These are phyloP conservation scores for Ascosphaera aggregata DNA, from an alignment of 2,329 filamentous ascomycete species.

Conservation along the genomic window DNA sequence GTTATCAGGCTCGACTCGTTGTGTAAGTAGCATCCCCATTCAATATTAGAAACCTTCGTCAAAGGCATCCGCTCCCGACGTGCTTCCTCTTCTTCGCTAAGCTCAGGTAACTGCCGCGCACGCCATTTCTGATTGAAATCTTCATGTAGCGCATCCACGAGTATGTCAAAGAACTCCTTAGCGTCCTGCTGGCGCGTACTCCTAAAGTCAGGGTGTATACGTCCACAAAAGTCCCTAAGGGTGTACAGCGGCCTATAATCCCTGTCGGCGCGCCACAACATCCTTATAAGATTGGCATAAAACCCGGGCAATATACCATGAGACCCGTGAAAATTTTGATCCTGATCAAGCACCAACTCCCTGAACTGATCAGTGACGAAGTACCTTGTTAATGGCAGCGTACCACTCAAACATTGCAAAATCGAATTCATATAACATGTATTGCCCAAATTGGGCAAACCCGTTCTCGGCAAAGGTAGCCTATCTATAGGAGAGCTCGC, in stretches of 20 bases:
- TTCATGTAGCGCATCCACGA: slow-evolving; percentile 60
- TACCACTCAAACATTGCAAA: slow-evolving; percentile 60
- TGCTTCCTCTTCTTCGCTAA: slow-evolving; percentile 36
- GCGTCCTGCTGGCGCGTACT: slow-evolving; percentile 68
- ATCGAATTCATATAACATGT: slow-evolving; percentile 90
- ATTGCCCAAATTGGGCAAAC: slow-evolving; percentile 56
- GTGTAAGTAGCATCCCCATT: slow-evolving; percentile 50
- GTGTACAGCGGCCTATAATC: slow-evolving; percentile 34
- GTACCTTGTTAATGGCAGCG: slow-evolving; percentile 35
- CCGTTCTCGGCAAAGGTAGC: slow-evolving; percentile 37
- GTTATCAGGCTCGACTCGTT: slow-evolving; percentile 55
- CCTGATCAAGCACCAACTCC: slow-evolving; percentile 35
- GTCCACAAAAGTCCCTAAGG: slow-evolving; percentile 39
- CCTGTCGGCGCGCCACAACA: slow-evolving; percentile 36
- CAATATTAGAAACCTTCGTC: slow-evolving; percentile 42
- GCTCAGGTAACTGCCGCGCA: slow-evolving; percentile 30
- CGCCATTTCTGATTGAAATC: slow-evolving; percentile 56
- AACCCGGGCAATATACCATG: slow-evolving; percentile 38
- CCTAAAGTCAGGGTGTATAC: slow-evolving; percentile 43
- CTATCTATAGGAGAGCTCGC: slow-evolving; percentile 19
- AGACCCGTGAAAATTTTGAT: slow-evolving; percentile 40
- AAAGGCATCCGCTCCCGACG: slow-evolving; percentile 36
- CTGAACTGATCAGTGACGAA: slow-evolving; percentile 41
- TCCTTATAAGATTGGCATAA: slow-evolving; percentile 36
- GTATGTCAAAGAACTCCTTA: slow-evolving; percentile 67